Evolutionary conservation across 345 rosid species (phyloP).

Genomic region (Lumnitzera racemosa): DNA sequence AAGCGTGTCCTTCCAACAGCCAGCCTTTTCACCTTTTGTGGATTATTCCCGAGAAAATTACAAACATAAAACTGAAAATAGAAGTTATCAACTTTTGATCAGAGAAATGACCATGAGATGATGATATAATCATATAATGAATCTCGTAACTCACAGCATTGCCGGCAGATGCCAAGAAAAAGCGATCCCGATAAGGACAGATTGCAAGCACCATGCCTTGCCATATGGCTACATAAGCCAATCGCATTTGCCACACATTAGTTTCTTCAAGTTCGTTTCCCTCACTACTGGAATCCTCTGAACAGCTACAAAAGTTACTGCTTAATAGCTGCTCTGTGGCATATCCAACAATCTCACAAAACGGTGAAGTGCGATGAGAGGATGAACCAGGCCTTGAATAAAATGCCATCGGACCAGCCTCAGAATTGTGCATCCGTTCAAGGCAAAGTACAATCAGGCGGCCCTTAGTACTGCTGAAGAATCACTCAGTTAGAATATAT

Average conservation of each 20-base stretch:
- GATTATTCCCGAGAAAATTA: conserved; percentile 62
- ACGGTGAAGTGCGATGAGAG: conserved; percentile 79
- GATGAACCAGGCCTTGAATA: conserved; percentile 63
- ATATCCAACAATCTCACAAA: conserved; percentile 59
- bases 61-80: conserved; percentile 75
- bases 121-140: no score
- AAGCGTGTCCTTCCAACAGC: conserved; percentile 87
- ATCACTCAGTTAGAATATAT: conserved; percentile 13
- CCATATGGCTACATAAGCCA: conserved; percentile 44
- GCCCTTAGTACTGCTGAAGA: conserved; percentile 74
- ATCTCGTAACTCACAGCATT: conserved; percentile 62
- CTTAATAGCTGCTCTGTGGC: conserved; percentile 68
- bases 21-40: conserved; percentile 61
- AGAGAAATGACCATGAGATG: conserved; percentile 7
- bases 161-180: conserved; percentile 95
- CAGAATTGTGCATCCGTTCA: conserved; percentile 59
- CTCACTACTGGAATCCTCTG: conserved; percentile 75
- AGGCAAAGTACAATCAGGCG: conserved; percentile 75
- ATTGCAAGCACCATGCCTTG: conserved; percentile 92
- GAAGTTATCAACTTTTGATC: conserved; percentile 18
- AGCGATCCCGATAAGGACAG: conserved; percentile 84
- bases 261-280: conserved; percentile 76
- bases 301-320: conserved; percentile 81
- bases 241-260: conserved; percentile 73
- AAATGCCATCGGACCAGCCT: conserved; percentile 65